Base-by-base conservation (phyloP, 202 grass and related monocot genomes). In the Zizania palustris region DNA sequence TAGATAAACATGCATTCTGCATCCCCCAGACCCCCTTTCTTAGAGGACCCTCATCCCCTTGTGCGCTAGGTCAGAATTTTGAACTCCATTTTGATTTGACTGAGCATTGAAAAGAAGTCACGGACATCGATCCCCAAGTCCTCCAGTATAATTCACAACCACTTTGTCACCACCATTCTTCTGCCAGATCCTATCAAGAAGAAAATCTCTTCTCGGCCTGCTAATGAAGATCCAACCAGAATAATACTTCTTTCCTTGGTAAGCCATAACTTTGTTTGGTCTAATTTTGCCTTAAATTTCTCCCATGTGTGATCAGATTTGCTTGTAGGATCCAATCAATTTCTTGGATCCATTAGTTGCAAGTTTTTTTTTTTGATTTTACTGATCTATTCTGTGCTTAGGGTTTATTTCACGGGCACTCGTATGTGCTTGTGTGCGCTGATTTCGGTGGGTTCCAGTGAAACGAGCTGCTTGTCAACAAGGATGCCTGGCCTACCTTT, bases 401-500 rank as follows among this genome's bases (percentile, higher is more conserved):
- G 0, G 65, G 69, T 82, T 76, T 20, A 72, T 64, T 72, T 16
- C 21, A 69, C 21, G 72, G 42, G 12, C 2, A 50, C 15, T 35
- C 14, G 37, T 39, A 50, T 38, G 65, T 64, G 11, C 19, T 68
- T 77, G 45, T 35, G 7, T 10, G 7, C 55, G 65, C 61, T 68
- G 35, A 82, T 77, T 81, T 64, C 1, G 59, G 78, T 60, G 41
- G 73, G 45, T 7, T 65, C 50, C 60, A 44, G 60, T 60, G 59
- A 72, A 66, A 42, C 11, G 4, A 66, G 53, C 18, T 68, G n/a
- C 37, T 87, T 35, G 3, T 77, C 53, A 19, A 39, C 61, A 33
- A 79, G 74, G 80, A 97, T 97, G 93, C 87, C 88, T 56, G 87
- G 78, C 62, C 80, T 91, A 82, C 75, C 81, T 75, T 81, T 91